Evolutionary conservation across 2,329 filamentous ascomycete species (phyloP), one percentile per base, ranked within the genome.

Genomic region (Fusarium sterilihyphosum): DNA sequence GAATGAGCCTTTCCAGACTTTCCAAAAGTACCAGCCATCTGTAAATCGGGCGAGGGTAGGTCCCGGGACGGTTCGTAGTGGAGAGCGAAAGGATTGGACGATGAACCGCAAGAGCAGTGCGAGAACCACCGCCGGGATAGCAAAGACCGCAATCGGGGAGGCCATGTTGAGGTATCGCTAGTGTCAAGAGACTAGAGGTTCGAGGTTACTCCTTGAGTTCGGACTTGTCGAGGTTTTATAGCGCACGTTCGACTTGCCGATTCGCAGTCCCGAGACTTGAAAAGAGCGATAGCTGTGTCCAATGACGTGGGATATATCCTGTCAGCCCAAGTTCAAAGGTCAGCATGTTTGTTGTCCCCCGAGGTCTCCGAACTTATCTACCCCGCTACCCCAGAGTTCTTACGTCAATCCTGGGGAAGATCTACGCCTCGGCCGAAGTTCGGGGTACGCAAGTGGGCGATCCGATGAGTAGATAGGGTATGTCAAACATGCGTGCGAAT

Each of bases 21-120:
- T 57, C 38, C 31, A 71, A 16, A 62, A 57, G 13, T 73, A 73
- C 71, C 71, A 73, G 3, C 37, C 31, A 18, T 65, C 61, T 6
- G 67, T 67, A 3, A 71, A 44, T 12, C 67, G 47, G 12, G 67
- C 61, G 1, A 44, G 11, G 7, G 31, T 37, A 8, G 67, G 67
- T 0, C 67, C 67, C 1, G 43, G 66, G 5, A 70, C 16, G 1
- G 29, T 31, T 1, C 67, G 65, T 20, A 70, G 44, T 8, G 58
- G 50, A 10, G 58, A 70, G 17, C 46, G 41, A 1, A 70, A 26
- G 0, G 56, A 33, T 20, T 50, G 54, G 2, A 68, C 7, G 9
- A 38, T 18, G 1, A 63, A 26, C 4, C 29, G 66, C 1, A 49
- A 6, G 1, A 54, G 3, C 0, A 68, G 37, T 3, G 40, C 9